Base-by-base conservation (phyloP, 768 basidiomycete genomes). In the Suillus decipiens region DNA sequence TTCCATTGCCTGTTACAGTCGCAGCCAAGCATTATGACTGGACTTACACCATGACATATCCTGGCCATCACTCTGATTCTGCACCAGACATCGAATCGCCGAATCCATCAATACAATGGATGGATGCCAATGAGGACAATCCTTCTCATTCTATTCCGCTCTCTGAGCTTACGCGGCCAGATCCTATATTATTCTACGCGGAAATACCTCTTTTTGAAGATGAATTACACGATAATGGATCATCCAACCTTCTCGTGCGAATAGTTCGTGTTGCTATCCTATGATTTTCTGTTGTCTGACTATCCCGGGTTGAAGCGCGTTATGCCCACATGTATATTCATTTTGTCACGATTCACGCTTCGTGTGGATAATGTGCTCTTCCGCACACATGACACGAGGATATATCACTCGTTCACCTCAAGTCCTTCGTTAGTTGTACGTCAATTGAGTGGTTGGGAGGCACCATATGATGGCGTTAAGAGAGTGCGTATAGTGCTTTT, bases 161-260 rank as follows among this genome's bases (percentile, higher is more conserved):
- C 68, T 84, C 87, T 1, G 89, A 96, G 66, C 84, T 99, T 36
- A 90, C 89, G 11, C 85, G 92, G 33, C 93, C 88, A 62, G 96
- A 98, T 76, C 97, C 97, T 17, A 99, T 99, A 68, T 79, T 98
- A n/a, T 99, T 96, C 76, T 99, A 96, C 71, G 94, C 96, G 8
- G 96, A 99, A 69, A 86, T 98, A 1, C 92, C 94, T 0, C 78
- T 99, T 5, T 99, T 92, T 72, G 96, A 99, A 71, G 95, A 98
- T 73, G 97, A 99, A 74, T 80, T 99, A 51, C 95, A 98, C 71
- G 97, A 99, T 72, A 98, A 99, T 71, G 97, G 97, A 0, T 87
- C 93, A 7, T 95, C 95, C 1, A 84, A 87, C 36, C 75, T 95
- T 1, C 83, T 94, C 33, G 89, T 95, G 53, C 82, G 95, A 69